Conservation (phyloP, 108 stramenopile species). For the Mediolabrus comicus region DNA sequence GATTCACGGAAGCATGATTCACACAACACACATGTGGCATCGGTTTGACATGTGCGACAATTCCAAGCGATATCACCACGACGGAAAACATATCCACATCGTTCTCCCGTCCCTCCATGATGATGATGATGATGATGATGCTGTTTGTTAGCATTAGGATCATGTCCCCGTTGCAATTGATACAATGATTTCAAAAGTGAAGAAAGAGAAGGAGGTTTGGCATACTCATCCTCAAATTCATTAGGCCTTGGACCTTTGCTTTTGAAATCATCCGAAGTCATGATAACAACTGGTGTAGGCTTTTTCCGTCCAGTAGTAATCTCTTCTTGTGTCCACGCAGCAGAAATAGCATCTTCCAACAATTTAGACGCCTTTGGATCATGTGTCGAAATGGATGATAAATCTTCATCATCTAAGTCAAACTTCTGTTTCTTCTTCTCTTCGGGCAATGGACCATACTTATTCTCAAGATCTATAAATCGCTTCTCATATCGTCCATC, state of each 20-base stretch:
- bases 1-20: slow-evolving; percentile 89
- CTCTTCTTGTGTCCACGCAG: slow-evolving; percentile 39
- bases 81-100: slow-evolving; percentile 96
- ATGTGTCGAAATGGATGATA: neutral
- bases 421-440: neutral
- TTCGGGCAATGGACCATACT: neutral
- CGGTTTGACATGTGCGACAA: slow-evolving; percentile 95
- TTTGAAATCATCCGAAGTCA: neutral
- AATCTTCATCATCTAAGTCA: neutral
- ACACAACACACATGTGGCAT: slow-evolving; percentile 96
- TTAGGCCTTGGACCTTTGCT: neutral
- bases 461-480: neutral
- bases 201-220: slow-evolving; percentile 1
- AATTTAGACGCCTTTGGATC: neutral
- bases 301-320: slow-evolving; percentile 29
- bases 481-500: slow-evolving; percentile 41
- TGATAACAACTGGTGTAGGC: slow-evolving; percentile 2
- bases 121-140: slow-evolving; percentile 9
- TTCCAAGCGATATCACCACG: slow-evolving; percentile 98
- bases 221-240: slow-evolving; percentile 5
- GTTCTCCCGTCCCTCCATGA: slow-evolving; percentile 28
- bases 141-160: neutral
- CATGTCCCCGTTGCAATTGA: neutral
- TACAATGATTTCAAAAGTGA: slow-evolving; percentile 1
- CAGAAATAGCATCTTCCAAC: slow-evolving; percentile 19